These are phyloP conservation scores for Russula sp. DNA, from an alignment of 768 basidiomycete species.

Conservation along the genomic window DNA sequence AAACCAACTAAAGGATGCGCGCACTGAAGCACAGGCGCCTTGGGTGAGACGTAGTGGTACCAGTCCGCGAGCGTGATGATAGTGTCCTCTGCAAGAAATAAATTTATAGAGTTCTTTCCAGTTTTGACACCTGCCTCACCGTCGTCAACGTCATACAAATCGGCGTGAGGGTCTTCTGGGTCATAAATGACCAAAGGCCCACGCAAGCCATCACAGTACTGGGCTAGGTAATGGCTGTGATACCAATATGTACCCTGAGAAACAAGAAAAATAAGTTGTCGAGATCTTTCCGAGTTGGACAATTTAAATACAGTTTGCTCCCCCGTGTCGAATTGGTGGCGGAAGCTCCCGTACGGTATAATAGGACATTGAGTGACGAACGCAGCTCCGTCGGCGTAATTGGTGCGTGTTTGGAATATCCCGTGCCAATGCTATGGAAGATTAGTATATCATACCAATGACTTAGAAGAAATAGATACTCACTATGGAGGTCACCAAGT, in stretches of 20 bases:
- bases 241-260: slow-evolving; percentile 29
- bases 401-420: slow-evolving; percentile 35
- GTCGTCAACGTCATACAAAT: slow-evolving; percentile 26
- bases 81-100: slow-evolving; percentile 15
- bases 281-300: background rate
- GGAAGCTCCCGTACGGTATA: slow-evolving; percentile 32
- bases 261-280: background rate
- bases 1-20: background rate
- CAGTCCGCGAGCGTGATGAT: slow-evolving; percentile 25
- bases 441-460: too few species aligned
- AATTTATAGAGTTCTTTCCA: background rate
- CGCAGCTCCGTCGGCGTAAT: slow-evolving; percentile 39
- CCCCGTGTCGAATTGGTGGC: slow-evolving; percentile 32
- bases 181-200: slow-evolving; percentile 28
- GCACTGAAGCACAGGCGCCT: background rate
- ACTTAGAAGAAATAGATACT: background rate
- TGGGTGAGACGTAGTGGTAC: slow-evolving; percentile 16
- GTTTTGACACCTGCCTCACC: slow-evolving; percentile 14
- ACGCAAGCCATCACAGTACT: slow-evolving; percentile 33
- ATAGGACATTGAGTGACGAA: slow-evolving; percentile 43
- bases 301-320: slow-evolving; percentile 29
- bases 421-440: slow-evolving; percentile 48
- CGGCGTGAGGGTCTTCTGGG: slow-evolving; percentile 23
- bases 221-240: slow-evolving; percentile 32
- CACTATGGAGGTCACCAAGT: slow-evolving; percentile 43